A percentile compares a stretch with the other conserved stretches of the same genome.
phyloP scores from a whole-genome alignment of 805 yeast species.

The Metahyphopichia silvanorum region DNA sequence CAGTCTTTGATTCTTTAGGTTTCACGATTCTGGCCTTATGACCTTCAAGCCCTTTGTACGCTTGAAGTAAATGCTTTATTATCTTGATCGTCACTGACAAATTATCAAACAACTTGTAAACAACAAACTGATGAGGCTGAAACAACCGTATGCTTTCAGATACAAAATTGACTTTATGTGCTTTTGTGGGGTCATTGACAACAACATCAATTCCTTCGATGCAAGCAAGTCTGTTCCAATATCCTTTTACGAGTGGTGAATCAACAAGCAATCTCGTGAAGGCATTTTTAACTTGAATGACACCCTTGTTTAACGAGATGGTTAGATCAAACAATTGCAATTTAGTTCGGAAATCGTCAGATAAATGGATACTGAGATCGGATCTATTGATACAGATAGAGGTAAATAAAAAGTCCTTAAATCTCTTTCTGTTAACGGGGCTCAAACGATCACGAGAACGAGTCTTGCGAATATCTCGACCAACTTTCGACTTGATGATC shows the following conservation, averaged over 20 bases:
- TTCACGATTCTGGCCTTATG: conserved; percentile 15
- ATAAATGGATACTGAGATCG: conserved; percentile 33
- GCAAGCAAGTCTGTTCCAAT: conserved; percentile 49
- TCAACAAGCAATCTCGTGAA: conserved; percentile 47
- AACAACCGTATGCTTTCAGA: conserved; percentile 26
- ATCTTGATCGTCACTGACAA: conserved; percentile 31
- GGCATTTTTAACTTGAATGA: conserved; percentile 10
- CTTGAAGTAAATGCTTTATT: conserved; percentile 28
- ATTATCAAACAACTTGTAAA: conserved; percentile 36
- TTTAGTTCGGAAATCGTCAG: conserved; percentile 47
- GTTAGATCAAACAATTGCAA: conserved; percentile 36
- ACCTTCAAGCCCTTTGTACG: conserved; percentile 13
- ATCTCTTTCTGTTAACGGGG: background rate
- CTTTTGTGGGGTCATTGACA: conserved; percentile 8
- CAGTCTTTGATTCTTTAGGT: conserved; percentile 28
- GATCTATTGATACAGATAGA: conserved; percentile 15
- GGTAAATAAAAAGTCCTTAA: conserved; percentile 9
- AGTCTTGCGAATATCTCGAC: conserved; percentile 15
- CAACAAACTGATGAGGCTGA: conserved; percentile 39
- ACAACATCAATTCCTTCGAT: conserved; percentile 27
- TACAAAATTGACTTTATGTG: conserved; percentile 15
- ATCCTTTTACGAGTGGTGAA: conserved; percentile 45
- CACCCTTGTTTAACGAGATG: conserved; percentile 5
- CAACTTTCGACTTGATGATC: conserved; percentile 17
- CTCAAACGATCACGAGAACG: conserved; percentile 2